Evolutionary conservation across 2,329 filamentous ascomycete species (phyloP).

Genomic region (Xylaria sp.): DNA sequence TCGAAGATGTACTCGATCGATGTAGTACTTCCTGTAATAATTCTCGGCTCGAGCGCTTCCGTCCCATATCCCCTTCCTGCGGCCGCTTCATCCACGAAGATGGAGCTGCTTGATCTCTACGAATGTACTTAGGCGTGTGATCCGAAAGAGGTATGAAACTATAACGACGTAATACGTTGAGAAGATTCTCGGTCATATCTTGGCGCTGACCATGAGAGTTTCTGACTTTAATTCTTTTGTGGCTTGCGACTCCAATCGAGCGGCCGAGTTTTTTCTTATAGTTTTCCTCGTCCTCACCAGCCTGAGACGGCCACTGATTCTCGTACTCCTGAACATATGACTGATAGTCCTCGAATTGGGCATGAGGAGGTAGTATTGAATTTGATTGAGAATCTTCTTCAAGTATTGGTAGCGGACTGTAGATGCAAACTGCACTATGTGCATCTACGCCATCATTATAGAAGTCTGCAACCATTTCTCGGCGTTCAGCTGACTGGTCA

Average conservation of each 20-base stretch:
- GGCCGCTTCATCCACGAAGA: constrained; percentile 25
- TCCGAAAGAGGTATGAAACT: constrained; percentile 45
- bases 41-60: constrained; percentile 38
- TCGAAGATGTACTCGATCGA: constrained; percentile 19
- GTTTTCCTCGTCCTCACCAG: neutral
- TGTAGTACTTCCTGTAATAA: constrained; percentile 43
- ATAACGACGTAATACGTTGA: constrained; percentile 44
- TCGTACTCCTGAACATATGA: constrained; percentile 1
- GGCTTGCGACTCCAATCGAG: constrained; percentile 37
- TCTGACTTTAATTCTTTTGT: constrained; percentile 36
- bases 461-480: constrained; percentile 31
- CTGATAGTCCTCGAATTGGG: neutral
- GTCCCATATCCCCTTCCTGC: constrained; percentile 11
- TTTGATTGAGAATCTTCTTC: constrained; percentile 35
- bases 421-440: constrained; percentile 37
- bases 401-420: constrained; percentile 32
- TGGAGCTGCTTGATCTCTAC: constrained; percentile 11
- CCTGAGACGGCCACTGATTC: constrained; percentile 17
- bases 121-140: constrained; percentile 40
- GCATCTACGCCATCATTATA: constrained; percentile 46
- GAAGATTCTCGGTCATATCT: constrained; percentile 23
- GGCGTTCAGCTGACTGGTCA: constrained; percentile 14
- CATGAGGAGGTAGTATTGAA: neutral
- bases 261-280: constrained; percentile 29
- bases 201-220: constrained; percentile 1